Evolutionary conservation across 164 flowering plant species (phyloP).

Genomic region (Annona cherimola): DNA sequence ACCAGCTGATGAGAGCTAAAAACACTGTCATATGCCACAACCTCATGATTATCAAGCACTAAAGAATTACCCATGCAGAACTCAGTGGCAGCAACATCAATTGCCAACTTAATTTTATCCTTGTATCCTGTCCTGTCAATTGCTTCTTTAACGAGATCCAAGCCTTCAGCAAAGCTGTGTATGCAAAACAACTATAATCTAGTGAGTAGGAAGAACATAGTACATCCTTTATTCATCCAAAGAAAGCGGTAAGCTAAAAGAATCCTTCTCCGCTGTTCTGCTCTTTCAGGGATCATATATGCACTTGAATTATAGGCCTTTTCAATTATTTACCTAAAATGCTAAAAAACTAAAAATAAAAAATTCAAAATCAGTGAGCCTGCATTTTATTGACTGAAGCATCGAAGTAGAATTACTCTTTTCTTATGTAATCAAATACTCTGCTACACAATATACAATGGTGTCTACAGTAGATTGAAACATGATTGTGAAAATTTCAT

Average conservation of each 20-base stretch:
- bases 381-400: no score
- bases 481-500: neutral
- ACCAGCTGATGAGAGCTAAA: neutral
- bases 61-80: constrained; percentile 77
- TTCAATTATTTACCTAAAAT: no score
- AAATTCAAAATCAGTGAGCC: no score
- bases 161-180: constrained; percentile 70
- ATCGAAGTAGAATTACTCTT: no score
- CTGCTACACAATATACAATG: no score
- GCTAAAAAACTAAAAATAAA: no score
- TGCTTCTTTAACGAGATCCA: constrained; percentile 92
- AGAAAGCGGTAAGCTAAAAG: no score
- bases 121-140: constrained; percentile 74
- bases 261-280: neutral
- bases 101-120: constrained; percentile 79
- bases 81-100: constrained; percentile 83
- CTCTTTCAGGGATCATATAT: no score
- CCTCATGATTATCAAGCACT: neutral
- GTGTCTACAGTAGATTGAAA: neutral
- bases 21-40: constrained; percentile 2
- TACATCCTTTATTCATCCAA: neutral
- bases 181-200: neutral
- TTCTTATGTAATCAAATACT: no score
- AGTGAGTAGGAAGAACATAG: neutral
- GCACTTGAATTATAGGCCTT: no score